Evolutionary conservation across 768 basidiomycete species (phyloP).

Genomic region (Dictyophora rubrovolvata): DNA sequence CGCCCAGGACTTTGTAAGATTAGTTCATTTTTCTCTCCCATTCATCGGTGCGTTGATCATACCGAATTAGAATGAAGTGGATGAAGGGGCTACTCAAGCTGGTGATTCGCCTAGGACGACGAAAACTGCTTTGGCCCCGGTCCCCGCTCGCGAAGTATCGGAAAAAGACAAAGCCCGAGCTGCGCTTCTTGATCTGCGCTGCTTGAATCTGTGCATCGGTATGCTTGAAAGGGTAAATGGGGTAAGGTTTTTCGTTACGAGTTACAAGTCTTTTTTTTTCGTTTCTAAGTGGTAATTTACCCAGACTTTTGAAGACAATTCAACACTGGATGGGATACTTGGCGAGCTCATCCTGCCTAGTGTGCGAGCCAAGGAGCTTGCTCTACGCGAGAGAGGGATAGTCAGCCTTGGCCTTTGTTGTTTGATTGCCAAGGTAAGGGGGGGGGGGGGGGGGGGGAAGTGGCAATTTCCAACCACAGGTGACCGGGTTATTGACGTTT

Average conservation of each 20-base stretch:
- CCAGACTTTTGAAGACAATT: conserved; percentile 57
- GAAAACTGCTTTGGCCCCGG: conserved; percentile 20
- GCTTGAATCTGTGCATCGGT: conserved; percentile 66
- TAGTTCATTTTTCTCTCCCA: conserved; percentile 10
- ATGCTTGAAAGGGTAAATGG: conserved; percentile 82
- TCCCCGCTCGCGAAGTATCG: conserved; percentile 31
- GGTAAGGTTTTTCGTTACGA: conserved; percentile 35
- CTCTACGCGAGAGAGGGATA: conserved; percentile 71
- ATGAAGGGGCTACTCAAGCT: conserved; percentile 10
- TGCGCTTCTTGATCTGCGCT: conserved; percentile 63
- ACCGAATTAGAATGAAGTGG: conserved; percentile 1
- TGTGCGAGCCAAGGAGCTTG: conserved; percentile 78
- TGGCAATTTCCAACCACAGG: conserved; percentile 19
- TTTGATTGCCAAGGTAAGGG: conserved; percentile 62
- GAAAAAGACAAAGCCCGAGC: conserved; percentile 48
- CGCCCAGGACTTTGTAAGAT: conserved; percentile 27
- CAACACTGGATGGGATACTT: conserved; percentile 54
- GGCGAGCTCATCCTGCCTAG: conserved; percentile 86
- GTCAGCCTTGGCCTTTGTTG: conserved; percentile 76
- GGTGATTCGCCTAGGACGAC: conserved; percentile 24
- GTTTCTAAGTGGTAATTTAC: background rate
- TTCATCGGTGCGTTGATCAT: background rate
- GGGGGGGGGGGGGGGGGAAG: conserved; percentile 2
- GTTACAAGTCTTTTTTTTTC: background rate
- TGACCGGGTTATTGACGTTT: conserved; percentile 12